Evolutionary conservation across 1,139 yeast genomes (phyloP).

Genomic region (Debaryomyces sp.): DNA sequence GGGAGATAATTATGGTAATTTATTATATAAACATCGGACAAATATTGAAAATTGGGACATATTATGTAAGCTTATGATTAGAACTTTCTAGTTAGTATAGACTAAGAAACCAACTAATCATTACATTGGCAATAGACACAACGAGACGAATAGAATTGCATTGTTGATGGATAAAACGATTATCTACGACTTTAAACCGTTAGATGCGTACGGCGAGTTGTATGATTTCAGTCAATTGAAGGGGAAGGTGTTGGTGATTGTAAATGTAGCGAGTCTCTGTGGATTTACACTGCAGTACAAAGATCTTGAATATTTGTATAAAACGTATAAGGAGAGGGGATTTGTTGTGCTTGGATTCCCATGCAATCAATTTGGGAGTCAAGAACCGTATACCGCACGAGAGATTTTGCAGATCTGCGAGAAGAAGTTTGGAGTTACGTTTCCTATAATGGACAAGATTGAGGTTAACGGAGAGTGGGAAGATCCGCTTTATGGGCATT

Average conservation of each 20-base stretch:
- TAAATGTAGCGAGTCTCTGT: slow-evolving; percentile 50
- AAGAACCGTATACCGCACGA: slow-evolving; percentile 77
- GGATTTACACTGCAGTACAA: slow-evolving; percentile 47
- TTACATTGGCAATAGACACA: not conserved
- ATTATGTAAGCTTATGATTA: not conserved
- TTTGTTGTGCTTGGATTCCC: slow-evolving; percentile 46
- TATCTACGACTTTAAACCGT: slow-evolving; percentile 20
- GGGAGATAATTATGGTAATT: not conserved
- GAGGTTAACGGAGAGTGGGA: slow-evolving; percentile 39
- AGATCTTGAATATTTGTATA: slow-evolving; percentile 36
- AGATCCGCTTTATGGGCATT: slow-evolving; percentile 31
- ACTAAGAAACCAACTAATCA: not conserved
- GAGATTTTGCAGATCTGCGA: slow-evolving; percentile 69
- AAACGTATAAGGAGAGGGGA: slow-evolving; percentile 33
- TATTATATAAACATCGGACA: not conserved
- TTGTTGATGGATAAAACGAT: not conserved
- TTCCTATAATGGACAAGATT: slow-evolving; percentile 42
- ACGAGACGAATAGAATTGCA: not conserved
- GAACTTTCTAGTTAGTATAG: not conserved
- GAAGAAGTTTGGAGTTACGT: slow-evolving; percentile 59
- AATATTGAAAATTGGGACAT: too few species aligned
- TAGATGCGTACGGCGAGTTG: slow-evolving; percentile 17
- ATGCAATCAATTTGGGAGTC: slow-evolving; percentile 61
- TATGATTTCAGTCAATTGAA: slow-evolving; percentile 24
- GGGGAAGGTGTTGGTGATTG: slow-evolving; percentile 41